Percentiles rank a stretch among this genome's conserved stretches.
These are phyloP conservation scores for Mycogone perniciosa DNA, from an alignment of 2,329 filamentous ascomycete species.

Conservation along the genomic window DNA sequence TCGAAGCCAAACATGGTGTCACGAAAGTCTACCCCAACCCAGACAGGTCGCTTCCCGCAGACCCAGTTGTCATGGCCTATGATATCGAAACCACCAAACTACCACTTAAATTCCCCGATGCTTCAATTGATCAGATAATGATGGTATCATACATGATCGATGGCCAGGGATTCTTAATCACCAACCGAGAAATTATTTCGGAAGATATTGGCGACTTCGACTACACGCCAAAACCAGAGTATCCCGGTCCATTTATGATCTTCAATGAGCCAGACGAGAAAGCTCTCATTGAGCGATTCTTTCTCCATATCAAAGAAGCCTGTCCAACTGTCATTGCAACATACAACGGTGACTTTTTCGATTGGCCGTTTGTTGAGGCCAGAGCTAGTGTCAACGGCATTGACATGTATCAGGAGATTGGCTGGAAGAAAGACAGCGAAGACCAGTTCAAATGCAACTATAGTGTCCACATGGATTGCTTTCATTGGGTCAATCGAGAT, in stretches of 20 bases:
- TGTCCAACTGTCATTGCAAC: slow-evolving; percentile 95
- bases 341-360: slow-evolving; percentile 99
- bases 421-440: slow-evolving; percentile 89
- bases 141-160: slow-evolving; percentile 99
- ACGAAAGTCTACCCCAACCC: slow-evolving; percentile 80
- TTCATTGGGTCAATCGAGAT: slow-evolving; percentile 98
- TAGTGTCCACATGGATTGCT: slow-evolving; percentile 98
- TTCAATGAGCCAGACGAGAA: slow-evolving; percentile 98
- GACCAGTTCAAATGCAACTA: slow-evolving; percentile 96
- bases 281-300: slow-evolving; percentile 81
- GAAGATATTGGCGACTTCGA: slow-evolving; percentile 98
- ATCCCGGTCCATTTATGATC: slow-evolving; percentile 90
- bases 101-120: slow-evolving; percentile 93
- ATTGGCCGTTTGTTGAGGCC: slow-evolving; percentile 98
- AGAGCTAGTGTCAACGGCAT: slow-evolving; percentile 90
- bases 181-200: slow-evolving; percentile 93
- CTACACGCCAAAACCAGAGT: slow-evolving; percentile 95
- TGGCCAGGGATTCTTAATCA: slow-evolving; percentile 94
- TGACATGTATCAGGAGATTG: slow-evolving; percentile 98
- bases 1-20: slow-evolving; percentile 87
- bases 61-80: slow-evolving; percentile 97
- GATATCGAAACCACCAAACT: slow-evolving; percentile 98
- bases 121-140: slow-evolving; percentile 94
- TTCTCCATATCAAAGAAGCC: slow-evolving; percentile 90
- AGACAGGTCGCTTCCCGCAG: slow-evolving; percentile 80